Evolutionary conservation across 1,139 yeast species (phyloP), one percentile per base, ranked within the genome.

Genomic region (Geotrichum carabidarum): DNA sequence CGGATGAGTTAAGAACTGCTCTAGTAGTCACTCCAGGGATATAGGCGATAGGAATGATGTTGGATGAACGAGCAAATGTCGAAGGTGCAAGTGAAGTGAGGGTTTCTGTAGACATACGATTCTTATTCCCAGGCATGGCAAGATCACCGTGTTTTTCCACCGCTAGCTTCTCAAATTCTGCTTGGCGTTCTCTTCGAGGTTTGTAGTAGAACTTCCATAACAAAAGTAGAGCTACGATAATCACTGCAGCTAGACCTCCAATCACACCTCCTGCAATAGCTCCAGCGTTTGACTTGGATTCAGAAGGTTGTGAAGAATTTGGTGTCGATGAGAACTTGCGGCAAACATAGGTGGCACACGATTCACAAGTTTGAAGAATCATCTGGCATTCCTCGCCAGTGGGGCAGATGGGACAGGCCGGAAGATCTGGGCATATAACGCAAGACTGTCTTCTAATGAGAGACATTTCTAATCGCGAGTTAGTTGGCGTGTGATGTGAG

Each of bases 41-140:
- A 68, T 90, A 90, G 1, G 95, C 96, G 60, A 90, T 85, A n/a
- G 96, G 96, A 58, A 90, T 78, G 59, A 91, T 83, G 68, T 91
- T 90, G 8, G 95, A 86, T 4, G 94, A 95, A 61, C 86, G 81
- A 8, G 93, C 84, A 53, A 85, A 44, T 2, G 54, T 54, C 31
- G 59, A 50, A 3, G 57, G 54, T 1, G 58, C 54, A 15, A 53
- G 35, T 8, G 59, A 55, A 1, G 55, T 55, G 22, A 57, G 36
- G 9, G 58, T 56, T 37, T 53, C 57, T 15, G 56, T 30, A 18
- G 57, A 53, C 42, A 45, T 34, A 1, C 58, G 55, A 17, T 43
- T 41, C 12, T 37, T 42, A 41, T 54, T 53, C 12, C 56, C 50
- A 18, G 65, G 63, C 44, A 53, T 53, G 17, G 46, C 48, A 22